phyloP scores from a whole-genome alignment of 2,329 filamentous ascomycete genomes.

The Neoscytalidium dimidiatum region DNA sequence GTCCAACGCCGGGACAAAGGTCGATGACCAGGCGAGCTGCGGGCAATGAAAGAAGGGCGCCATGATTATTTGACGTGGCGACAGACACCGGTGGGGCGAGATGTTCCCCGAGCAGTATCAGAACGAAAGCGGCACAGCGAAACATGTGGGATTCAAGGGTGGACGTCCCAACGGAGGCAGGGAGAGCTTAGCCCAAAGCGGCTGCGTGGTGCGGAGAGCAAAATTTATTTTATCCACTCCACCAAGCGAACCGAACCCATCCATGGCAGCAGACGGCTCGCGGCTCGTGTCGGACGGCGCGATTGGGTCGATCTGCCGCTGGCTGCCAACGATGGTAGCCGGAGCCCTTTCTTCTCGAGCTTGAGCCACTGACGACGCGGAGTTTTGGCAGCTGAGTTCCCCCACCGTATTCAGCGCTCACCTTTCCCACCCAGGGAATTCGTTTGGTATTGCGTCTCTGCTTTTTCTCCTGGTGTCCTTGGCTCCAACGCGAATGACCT shows the following conservation, averaged over 20 bases:
- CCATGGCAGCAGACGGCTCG: too few relatives aligned
- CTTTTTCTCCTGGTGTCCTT: background rate
- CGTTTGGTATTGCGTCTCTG: too few relatives aligned
- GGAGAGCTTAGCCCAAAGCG: background rate
- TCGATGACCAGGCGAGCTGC: too few relatives aligned
- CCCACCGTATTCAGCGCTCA: background rate
- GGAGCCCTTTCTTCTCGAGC: too few relatives aligned
- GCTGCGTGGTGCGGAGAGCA: background rate
- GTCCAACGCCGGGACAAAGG: too few relatives aligned
- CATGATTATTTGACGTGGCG: background rate
- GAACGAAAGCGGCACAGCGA: background rate
- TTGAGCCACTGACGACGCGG: background rate
- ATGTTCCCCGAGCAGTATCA: background rate
- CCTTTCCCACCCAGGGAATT: too few relatives aligned
- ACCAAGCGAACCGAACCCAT: too few relatives aligned
- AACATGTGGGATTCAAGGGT: background rate
- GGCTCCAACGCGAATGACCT: background rate
- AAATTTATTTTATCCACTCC: too few relatives aligned
- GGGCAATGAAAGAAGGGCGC: background rate
- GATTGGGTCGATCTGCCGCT: too few relatives aligned
- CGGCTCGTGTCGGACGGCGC: too few relatives aligned
- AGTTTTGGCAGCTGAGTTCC: too few relatives aligned
- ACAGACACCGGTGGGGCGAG: background rate
- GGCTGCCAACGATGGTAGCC: too few relatives aligned
- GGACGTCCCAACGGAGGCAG: background rate